phyloP scores from a whole-genome alignment of 73 alveolate genomes.

The Blepharisma japonicum region DNA sequence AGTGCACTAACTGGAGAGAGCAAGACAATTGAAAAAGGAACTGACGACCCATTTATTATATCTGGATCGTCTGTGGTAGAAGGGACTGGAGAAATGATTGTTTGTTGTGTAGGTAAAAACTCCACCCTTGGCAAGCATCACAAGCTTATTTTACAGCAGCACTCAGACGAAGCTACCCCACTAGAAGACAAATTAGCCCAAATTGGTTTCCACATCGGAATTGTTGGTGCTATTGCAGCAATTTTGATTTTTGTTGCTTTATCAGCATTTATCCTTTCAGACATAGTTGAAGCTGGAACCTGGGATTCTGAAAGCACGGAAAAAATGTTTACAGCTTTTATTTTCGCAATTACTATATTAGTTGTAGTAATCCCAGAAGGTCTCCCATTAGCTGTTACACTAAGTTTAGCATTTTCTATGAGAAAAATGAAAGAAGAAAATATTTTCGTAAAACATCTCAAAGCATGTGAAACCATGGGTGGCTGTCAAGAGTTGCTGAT shows the following conservation, averaged over 20 bases:
- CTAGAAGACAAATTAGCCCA: slow-evolving; percentile 88
- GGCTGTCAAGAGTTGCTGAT: slow-evolving; percentile 79
- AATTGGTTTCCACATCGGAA: slow-evolving; percentile 90
- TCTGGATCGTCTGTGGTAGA: slow-evolving; percentile 79
- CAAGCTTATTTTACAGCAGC: slow-evolving; percentile 43
- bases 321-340: slow-evolving; percentile 63
- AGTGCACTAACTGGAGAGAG: slow-evolving; percentile 92
- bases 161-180: slow-evolving; percentile 80
- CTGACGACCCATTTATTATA: slow-evolving; percentile 80
- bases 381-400: slow-evolving; percentile 97
- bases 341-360: slow-evolving; percentile 80
- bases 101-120: slow-evolving; percentile 89
- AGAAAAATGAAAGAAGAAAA: slow-evolving; percentile 90
- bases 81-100: slow-evolving; percentile 85
- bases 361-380: slow-evolving; percentile 99
- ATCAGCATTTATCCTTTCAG: slow-evolving; percentile 56
- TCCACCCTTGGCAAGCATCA: slow-evolving; percentile 71
- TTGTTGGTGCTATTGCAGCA: slow-evolving; percentile 84
- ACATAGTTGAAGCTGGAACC: slow-evolving; percentile 52
- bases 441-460: slow-evolving; percentile 81
- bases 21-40: slow-evolving; percentile 67
- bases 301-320: neutral
- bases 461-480: slow-evolving; percentile 93
- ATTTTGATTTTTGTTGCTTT: slow-evolving; percentile 72
- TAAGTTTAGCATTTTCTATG: slow-evolving; percentile 92